Conservation (phyloP, 176 grass and related monocot species). For the Avena sativa region DNA sequence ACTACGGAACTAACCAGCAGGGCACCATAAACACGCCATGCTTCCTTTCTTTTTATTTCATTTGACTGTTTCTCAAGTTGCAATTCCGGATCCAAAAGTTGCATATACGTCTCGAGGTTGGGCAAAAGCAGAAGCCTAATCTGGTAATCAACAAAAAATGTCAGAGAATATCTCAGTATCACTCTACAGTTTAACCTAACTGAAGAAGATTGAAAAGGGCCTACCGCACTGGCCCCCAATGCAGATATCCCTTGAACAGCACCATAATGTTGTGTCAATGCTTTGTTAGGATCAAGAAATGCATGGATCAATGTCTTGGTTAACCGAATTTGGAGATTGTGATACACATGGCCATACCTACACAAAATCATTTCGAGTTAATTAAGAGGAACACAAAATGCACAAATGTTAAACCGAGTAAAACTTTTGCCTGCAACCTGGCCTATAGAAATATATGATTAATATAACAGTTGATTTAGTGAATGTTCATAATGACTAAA, state of each 20-base stretch:
- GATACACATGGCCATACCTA: constrained; percentile 96
- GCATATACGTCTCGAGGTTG: constrained; percentile 86
- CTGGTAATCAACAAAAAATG: constrained; percentile 51
- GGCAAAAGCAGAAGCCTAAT: constrained; percentile 87
- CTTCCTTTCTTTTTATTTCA: constrained; percentile 97
- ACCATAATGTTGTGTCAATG: constrained; percentile 97
- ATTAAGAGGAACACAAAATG: constrained; percentile 30
- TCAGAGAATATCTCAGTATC: not conserved
- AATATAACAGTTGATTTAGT: constrained; percentile 8
- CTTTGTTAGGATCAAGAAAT: constrained; percentile 93
- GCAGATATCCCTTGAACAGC: constrained; percentile 91
- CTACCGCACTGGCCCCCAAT: constrained; percentile 75
- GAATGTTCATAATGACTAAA: not conserved
- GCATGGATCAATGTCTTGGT: constrained; percentile 87
- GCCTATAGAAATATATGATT: not conserved
- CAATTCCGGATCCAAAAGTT: constrained; percentile 90
- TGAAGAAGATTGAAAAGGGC: constrained; percentile 20
- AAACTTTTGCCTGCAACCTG: not conserved
- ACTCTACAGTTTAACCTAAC: constrained; percentile 20
- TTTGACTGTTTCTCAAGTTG: constrained; percentile 94
- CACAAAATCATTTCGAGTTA: not conserved
- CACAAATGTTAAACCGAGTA: not conserved
- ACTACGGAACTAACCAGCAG: constrained; percentile 61
- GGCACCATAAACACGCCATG: constrained; percentile 91
- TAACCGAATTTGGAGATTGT: constrained; percentile 85